Evolutionary conservation across 148 eudicot species (phyloP), one percentile per base, ranked within the genome.

Genomic region (Drosera capensis): DNA sequence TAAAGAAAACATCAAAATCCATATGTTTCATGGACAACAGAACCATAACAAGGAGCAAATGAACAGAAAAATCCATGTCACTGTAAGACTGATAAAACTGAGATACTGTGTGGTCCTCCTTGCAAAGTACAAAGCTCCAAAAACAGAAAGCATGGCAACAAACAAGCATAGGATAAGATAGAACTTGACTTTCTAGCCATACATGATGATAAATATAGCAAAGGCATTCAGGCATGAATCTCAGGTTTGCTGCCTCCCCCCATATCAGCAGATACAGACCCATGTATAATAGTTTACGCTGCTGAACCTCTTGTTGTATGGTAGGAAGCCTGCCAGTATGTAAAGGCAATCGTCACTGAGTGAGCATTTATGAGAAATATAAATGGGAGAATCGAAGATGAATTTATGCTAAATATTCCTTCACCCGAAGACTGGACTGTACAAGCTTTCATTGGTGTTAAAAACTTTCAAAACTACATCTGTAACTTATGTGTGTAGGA

Each of bases 241-340:
- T 81, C 46, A 90, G 29, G 65, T 90, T 90, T 55, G 99, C 80
- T 60, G 99, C 99, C 77, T 90, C 99, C 15, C 99, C 99, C 99
- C 99, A 90, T 11, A 90, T 90, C 55, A 90, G 99, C 48, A 90
- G 85, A 84, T 78, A 90, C 36, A 90, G 87, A 44, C 85, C 93
- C 65, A 76, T 78, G 63, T 80, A 85, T 42, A 90, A 61, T 59
- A 84, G 95, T 60, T 80, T 70, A 40, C 77, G 51, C 48, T 80
- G 99, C 34, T 20, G 78, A 67, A 81, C 86, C 56, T 92, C 99
- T 59, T 92, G 95, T 46, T 92, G 99, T 62, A 92, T 85, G 17
- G 90, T 92, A 21, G 99, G 78, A 71, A 65, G 69, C 65, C 99
- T 90, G 66, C 52, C 65, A 60, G 23, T n/a, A 44, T 23, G 45